Base-by-base conservation (phyloP, 2,329 filamentous ascomycete species). In the Cladosporium oxysporum region DNA sequence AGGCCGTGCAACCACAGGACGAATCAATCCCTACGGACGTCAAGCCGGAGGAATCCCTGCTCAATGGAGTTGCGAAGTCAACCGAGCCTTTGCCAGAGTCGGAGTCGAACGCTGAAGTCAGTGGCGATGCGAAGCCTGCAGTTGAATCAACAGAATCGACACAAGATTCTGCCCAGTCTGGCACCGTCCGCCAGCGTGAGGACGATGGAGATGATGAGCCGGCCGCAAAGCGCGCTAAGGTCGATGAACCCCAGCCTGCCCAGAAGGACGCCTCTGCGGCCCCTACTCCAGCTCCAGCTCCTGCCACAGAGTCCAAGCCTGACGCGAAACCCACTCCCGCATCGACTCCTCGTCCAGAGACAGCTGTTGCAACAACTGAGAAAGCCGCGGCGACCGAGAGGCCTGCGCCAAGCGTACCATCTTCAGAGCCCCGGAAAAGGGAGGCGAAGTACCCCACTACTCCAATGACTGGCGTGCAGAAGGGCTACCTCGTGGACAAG, bases 141-240 rank as follows among this genome's bases (percentile, higher is more conserved):
- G 47, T 49, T 18, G 14, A 50, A 14, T 52, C 55, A 26, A 37
- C 35, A 18, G 64, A 63, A 41, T 59, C 68, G 12, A 49, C 64
- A n/a, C 53, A 65, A 23, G 66, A 62, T 11, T 67, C 65, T 58
- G 67, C 62, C 31, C 62, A 64, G 63, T 67, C 90, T 14, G 72
- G 71, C 53, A 62, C 72, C 31, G 84, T 91, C 1, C 88, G 92
- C 12, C 90, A 89, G 70, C 89, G 93, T 16, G 92, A 96, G 66
- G 89, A 92, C 5, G 92, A 96, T 69, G 81, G 73, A 18, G 76
- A 74, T 26, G 81, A 75, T n/a, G 81, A 92, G 69, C 92, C 90
- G 62, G 86, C 87, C 18, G 86, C 92, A 1, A 97, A 97, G 82
- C 89, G 93, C 29, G 87, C 91, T 44, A 94, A 89, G 79, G 90